A percentile compares a stretch with the other conserved stretches of the same genome.
Evolutionary conservation across 140 eudicot species (phyloP).

Genomic region (Stevia rebaudiana): DNA sequence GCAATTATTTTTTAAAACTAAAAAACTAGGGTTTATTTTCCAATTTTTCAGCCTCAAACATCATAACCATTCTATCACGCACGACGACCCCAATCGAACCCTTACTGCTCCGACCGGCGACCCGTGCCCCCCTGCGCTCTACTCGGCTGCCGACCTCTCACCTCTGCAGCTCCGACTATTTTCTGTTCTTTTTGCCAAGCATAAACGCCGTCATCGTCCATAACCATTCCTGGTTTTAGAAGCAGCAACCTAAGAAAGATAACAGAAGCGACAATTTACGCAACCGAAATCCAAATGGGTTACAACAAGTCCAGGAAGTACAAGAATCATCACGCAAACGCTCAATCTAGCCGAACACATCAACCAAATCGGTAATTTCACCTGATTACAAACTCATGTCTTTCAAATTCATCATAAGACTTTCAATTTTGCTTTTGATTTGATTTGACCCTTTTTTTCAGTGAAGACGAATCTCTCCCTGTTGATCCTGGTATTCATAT

Average conservation of each 20-base stretch:
- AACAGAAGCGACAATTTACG: conserved; percentile 1
- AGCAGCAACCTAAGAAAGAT: conserved; percentile 1
- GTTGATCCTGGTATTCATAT: conserved; percentile 40
- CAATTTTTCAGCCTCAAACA: no score
- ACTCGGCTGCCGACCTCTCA: no score
- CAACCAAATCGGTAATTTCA: conserved; percentile 24
- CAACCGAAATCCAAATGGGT: conserved; percentile 43
- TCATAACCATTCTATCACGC: no score
- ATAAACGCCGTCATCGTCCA: not conserved
- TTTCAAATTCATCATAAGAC: not conserved
- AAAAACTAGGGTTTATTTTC: no score
- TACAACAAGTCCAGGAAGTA: conserved; percentile 56
- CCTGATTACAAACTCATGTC: not conserved
- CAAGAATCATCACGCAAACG: conserved; percentile 55
- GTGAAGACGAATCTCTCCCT: conserved; percentile 69
- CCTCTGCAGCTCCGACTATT: no score
- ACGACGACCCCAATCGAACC: no score
- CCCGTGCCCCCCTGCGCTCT: no score
- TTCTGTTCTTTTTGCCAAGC: no score
- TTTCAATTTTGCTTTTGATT: not conserved
- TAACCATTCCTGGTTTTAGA: not conserved
- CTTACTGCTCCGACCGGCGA: no score
- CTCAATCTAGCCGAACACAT: conserved; percentile 43
- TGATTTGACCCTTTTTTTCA: conserved; percentile 6
- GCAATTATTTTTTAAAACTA: no score